Evolutionary conservation across 208 protist species (phyloP), one percentile per base, ranked within the genome.

Genomic region (Acanthamoeba sp.): DNA sequence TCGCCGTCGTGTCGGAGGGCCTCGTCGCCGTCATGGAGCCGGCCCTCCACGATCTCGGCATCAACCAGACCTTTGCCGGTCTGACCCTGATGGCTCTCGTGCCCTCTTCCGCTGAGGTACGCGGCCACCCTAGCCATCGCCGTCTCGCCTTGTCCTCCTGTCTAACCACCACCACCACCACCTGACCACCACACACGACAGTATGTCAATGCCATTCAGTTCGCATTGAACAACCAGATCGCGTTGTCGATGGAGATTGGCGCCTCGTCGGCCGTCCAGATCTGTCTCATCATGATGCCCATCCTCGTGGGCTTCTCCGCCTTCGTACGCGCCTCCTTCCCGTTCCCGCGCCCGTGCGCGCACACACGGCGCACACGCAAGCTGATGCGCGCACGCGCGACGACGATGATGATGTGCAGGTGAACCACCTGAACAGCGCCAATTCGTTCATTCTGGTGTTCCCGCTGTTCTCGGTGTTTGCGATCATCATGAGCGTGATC

Each of bases 11-110:
- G 6, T 85, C 91, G 22, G 96, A 97, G 9, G 85, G 90, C 24
- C 38, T 97, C 16, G 95, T 97, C 0, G 95, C 40, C 18, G 52
- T 91, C 1, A 96, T 97, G 40, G 73, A 95, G 42, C 95, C 95
- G 14, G 66, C 94, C 12, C 64, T 97, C 7, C 34, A 96, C n/a
- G 82, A 66, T 36, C 45, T 97, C 5, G 95, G 95, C 34, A 87
- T 97, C 27, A 94, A 88, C 2, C 94, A 97, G 16, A 71, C 91
- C 18, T 97, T 97, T 50, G 93, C 95, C 27, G 96, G 96, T 57
- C 36, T 97, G 14, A 97, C 96, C 0, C 73, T 97, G 32, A 93
- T 97, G 9, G 96, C 95, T 57, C 64, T 97, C 18, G 93, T 97
- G 45, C 96, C 96, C 24, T 94, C 66, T 9, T 96, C 95, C 6